phyloP scores from a whole-genome alignment of 495 filamentous ascomycete species.

The Durotheca rogersii region DNA sequence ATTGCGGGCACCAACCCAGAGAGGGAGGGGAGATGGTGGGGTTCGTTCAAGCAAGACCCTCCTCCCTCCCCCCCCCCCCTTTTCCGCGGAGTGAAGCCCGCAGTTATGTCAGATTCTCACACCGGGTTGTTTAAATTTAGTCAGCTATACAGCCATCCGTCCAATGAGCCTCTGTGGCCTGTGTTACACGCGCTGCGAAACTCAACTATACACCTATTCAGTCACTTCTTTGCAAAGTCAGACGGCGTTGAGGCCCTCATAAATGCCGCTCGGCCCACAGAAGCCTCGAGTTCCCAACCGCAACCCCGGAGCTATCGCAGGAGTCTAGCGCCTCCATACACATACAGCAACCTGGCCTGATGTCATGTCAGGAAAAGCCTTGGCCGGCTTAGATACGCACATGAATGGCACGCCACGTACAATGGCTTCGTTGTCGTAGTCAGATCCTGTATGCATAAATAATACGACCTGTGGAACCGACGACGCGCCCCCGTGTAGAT shows the following conservation, averaged over 20 bases:
- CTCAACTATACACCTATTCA: conserved; percentile 23
- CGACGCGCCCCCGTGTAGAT: conserved; percentile 14
- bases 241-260: not conserved
- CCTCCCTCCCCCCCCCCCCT: too few relatives aligned
- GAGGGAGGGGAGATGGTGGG: conserved; percentile 19
- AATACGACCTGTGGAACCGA: conserved; percentile 2
- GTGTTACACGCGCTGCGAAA: conserved; percentile 18
- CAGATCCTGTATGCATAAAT: conserved; percentile 27
- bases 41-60: conserved; percentile 12
- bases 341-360: not conserved
- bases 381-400: not conserved
- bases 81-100: conserved; percentile 6
- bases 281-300: conserved; percentile 5
- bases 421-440: conserved; percentile 17
- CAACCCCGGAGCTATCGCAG: conserved; percentile 27
- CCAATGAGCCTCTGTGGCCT: conserved; percentile 28
- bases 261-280: conserved; percentile 18
- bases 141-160: conserved; percentile 26
- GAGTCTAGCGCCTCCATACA: not conserved
- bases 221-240: conserved; percentile 19
- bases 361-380: not conserved
- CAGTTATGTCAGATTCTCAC: conserved; percentile 34
- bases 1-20: too few relatives aligned
- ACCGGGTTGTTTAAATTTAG: conserved; percentile 34
- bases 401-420: conserved; percentile 4